Evolutionary conservation across 2,329 filamentous ascomycete genomes (phyloP).

Genomic region (Alternaria rosae): DNA sequence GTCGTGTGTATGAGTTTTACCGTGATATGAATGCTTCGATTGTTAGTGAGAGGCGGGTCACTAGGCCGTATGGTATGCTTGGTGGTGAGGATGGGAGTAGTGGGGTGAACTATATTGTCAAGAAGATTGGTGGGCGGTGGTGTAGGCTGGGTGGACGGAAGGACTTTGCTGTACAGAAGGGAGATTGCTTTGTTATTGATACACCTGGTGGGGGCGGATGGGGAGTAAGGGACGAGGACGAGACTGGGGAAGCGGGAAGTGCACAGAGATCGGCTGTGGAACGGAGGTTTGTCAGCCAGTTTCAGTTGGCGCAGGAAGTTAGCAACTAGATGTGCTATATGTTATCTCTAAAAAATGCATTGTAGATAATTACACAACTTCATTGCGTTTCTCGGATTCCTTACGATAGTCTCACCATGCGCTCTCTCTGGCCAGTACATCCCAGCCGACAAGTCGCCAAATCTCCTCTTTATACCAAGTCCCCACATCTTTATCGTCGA

Average conservation of each 20-base stretch:
- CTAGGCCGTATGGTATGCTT: constrained; percentile 43
- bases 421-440: constrained; percentile 50
- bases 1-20: constrained; percentile 42
- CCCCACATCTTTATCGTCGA: constrained; percentile 51
- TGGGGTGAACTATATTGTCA: constrained; percentile 38
- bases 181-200: constrained; percentile 24
- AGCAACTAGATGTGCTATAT: constrained; percentile 18
- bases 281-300: constrained; percentile 24
- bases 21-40: constrained; percentile 37
- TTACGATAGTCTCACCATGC: constrained; percentile 18
- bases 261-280: constrained; percentile 1
- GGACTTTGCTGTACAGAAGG: constrained; percentile 15
- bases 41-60: constrained; percentile 42
- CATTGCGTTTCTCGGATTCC: neutral
- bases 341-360: too few species aligned
- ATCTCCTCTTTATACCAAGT: constrained; percentile 65
- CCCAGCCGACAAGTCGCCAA: constrained; percentile 67
- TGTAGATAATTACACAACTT: too few species aligned
- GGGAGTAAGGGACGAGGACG: neutral
- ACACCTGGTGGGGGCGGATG: constrained; percentile 25
- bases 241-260: neutral
- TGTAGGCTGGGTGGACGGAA: constrained; percentile 17
- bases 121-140: constrained; percentile 21
- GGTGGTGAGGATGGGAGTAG: constrained; percentile 36
- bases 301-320: constrained; percentile 24